These are phyloP conservation scores for Daucus carota DNA, from an alignment of 129 eudicot genomes.

Conservation along the genomic window DNA sequence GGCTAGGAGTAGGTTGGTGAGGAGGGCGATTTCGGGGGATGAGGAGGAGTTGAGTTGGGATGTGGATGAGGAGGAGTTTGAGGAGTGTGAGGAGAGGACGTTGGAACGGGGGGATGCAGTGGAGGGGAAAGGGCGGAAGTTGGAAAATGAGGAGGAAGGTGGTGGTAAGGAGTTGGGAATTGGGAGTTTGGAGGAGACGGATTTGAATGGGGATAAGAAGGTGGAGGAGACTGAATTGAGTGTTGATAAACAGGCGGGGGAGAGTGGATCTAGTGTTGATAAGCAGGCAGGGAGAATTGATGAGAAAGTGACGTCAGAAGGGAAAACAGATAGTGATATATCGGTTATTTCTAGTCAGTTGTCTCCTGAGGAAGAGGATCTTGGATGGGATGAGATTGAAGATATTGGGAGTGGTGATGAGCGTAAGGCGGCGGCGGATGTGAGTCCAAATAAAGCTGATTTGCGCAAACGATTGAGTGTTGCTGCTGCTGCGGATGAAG, in stretches of 20 bases:
- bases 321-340: constrained; percentile 66
- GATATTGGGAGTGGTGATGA: constrained; percentile 65
- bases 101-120: constrained; percentile 11
- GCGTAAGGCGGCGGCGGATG: constrained; percentile 30
- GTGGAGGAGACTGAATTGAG: constrained; percentile 10
- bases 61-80: constrained; percentile 75
- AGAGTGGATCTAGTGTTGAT: constrained; percentile 19
- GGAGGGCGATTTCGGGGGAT: constrained; percentile 49
- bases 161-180: neutral
- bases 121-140: constrained; percentile 1
- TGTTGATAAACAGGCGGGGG: neutral
- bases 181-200: constrained; percentile 1
- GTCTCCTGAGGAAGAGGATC: constrained; percentile 56
- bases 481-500: constrained; percentile 53
- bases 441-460: constrained; percentile 40
- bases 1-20: constrained; percentile 62
- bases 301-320: constrained; percentile 49
- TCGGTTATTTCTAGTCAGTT: constrained; percentile 67
- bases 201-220: neutral
- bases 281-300: constrained; percentile 29
- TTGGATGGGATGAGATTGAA: constrained; percentile 92
- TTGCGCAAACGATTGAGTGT: constrained; percentile 50
- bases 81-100: constrained; percentile 45
- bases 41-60: constrained; percentile 90
- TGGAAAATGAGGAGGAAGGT: constrained; percentile 5